A percentile compares a stretch with the other conserved stretches of the same genome.
Conservation (phyloP, 2,329 filamentous ascomycete genomes). For the Fusarium gaditjirri region DNA sequence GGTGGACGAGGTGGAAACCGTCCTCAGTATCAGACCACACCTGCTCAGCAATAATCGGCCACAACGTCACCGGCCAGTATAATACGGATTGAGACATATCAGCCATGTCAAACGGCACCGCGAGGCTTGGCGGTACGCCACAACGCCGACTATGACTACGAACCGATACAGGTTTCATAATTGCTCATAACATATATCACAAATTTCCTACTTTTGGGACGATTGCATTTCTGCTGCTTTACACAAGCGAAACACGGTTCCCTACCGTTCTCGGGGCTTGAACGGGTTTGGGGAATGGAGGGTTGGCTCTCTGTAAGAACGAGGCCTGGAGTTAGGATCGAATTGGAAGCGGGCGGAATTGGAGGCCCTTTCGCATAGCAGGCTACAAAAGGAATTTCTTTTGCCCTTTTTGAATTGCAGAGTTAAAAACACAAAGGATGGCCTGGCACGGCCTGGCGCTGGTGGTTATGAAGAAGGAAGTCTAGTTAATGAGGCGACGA, state of each 20-base stretch:
- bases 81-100: conserved; percentile 6
- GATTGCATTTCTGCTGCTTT: conserved; percentile 37
- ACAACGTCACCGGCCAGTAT: neutral
- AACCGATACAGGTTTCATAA: conserved; percentile 27
- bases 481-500: conserved; percentile 39
- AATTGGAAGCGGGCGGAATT: conserved; percentile 39
- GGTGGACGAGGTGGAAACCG: conserved; percentile 55
- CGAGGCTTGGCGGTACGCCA: neutral
- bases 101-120: conserved; percentile 1
- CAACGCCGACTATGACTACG: conserved; percentile 7
- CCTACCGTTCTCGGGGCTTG: conserved; percentile 21
- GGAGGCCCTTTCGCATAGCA: conserved; percentile 30
- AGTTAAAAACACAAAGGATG: conserved; percentile 28
- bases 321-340: conserved; percentile 45
- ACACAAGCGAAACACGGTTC: conserved; percentile 25
- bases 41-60: conserved; percentile 44
- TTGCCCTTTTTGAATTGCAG: conserved; percentile 42
- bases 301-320: conserved; percentile 29
- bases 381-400: conserved; percentile 35
- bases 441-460: conserved; percentile 39
- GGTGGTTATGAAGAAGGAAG: conserved; percentile 36
- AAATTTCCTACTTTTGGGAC: conserved; percentile 37
- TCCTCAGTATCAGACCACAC: conserved; percentile 46
- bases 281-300: conserved; percentile 27
- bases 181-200: conserved; percentile 48